phyloP scores from a whole-genome alignment of 306 rosid genomes.

The Citrullus colocynthis region DNA sequence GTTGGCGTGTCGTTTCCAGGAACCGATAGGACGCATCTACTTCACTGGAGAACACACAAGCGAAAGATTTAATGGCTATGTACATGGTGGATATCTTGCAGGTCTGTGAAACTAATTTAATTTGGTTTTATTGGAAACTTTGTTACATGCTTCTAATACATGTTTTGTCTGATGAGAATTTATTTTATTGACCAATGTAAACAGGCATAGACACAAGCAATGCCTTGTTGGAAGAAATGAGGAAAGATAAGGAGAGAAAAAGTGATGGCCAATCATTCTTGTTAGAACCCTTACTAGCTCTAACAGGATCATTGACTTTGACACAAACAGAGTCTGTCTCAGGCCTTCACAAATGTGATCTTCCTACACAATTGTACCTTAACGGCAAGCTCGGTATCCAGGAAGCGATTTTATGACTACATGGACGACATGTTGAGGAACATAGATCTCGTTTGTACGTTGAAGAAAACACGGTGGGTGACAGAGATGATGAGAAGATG shows the following conservation, averaged over 20 bases:
- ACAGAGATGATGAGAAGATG: constrained; percentile 1
- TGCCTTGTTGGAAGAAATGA: constrained; percentile 55
- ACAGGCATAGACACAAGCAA: constrained; percentile 80
- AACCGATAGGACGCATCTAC: constrained; percentile 69
- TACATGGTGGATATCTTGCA: constrained; percentile 84
- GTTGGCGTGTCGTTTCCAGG: constrained; percentile 23
- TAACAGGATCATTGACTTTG: constrained; percentile 49
- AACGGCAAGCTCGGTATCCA: constrained; percentile 48
- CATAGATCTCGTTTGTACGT: neutral
- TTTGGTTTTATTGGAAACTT: neutral
- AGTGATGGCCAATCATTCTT: constrained; percentile 38
- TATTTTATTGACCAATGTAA: constrained; percentile 1
- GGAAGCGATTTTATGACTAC: constrained; percentile 46
- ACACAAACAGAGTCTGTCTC: constrained; percentile 50
- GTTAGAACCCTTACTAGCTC: constrained; percentile 63
- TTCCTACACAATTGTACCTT: constrained; percentile 63
- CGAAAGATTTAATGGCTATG: constrained; percentile 77
- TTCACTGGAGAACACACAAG: constrained; percentile 91
- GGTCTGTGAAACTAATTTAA: constrained; percentile 23
- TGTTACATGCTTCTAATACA: neutral
- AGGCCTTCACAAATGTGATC: constrained; percentile 62
- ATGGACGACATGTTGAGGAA: constrained; percentile 15
- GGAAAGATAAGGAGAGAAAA: constrained; percentile 45
- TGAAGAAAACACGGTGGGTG: constrained; percentile 6
- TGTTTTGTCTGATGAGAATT: neutral